phyloP scores from a whole-genome alignment of 2,329 filamentous ascomycete species.

The Tolypocladium album region DNA sequence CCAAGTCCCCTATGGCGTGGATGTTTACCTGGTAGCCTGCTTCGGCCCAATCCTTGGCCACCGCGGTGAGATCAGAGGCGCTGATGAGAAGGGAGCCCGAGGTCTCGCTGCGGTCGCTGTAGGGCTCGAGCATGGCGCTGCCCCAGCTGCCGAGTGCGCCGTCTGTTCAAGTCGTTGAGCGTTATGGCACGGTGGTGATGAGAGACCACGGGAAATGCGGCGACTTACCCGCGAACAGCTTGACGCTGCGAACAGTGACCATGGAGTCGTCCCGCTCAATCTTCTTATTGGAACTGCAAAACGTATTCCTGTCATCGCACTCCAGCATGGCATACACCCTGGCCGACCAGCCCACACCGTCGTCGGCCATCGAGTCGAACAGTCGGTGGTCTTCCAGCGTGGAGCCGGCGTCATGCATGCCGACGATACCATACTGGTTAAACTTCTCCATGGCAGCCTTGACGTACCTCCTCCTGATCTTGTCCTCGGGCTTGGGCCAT shows the following conservation, averaged over 20 bases:
- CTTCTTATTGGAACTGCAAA: constrained; percentile 41
- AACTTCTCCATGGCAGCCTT: constrained; percentile 50
- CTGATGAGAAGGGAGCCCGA: constrained; percentile 58
- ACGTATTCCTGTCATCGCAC: constrained; percentile 52
- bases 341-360: constrained; percentile 41
- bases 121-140: constrained; percentile 60
- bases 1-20: constrained; percentile 61
- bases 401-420: constrained; percentile 59
- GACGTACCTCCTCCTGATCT: constrained; percentile 42
- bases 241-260: constrained; percentile 51
- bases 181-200: not conserved
- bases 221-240: constrained; percentile 53
- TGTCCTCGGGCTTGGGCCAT: constrained; percentile 44
- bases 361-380: constrained; percentile 37
- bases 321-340: constrained; percentile 61
- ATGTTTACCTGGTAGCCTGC: constrained; percentile 60
- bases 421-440: constrained; percentile 55
- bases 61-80: constrained; percentile 41
- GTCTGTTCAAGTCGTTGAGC: constrained; percentile 28
- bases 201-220: too few species aligned
- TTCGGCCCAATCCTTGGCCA: constrained; percentile 47
- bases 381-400: constrained; percentile 42
- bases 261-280: constrained; percentile 34
- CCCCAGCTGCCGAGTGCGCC: constrained; percentile 63
- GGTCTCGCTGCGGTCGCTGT: constrained; percentile 49